These are phyloP conservation scores for Canavalia ensiformis DNA, from an alignment of 306 rosid species.

Conservation along the genomic window DNA sequence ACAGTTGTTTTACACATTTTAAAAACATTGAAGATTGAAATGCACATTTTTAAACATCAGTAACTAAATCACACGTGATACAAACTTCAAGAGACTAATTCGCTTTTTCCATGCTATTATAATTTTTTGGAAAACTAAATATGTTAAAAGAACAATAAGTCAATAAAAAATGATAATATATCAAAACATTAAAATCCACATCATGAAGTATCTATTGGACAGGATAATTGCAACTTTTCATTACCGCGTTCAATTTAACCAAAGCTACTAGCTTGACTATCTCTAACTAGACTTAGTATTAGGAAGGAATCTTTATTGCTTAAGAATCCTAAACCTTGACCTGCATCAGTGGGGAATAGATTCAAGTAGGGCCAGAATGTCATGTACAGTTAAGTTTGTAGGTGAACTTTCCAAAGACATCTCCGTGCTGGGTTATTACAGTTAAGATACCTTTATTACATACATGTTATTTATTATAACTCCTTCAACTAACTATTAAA, in stretches of 20 bases:
- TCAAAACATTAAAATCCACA: neutral
- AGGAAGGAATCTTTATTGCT: too few relatives aligned
- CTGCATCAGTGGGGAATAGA: too few relatives aligned
- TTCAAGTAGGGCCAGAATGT: too few relatives aligned
- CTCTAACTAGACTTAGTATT: neutral
- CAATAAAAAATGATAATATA: conserved; percentile 17
- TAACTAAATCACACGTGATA: neutral
- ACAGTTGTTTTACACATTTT: neutral
- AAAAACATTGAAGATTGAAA: neutral
- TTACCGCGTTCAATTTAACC: neutral
- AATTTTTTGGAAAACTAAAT: neutral
- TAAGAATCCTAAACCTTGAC: too few relatives aligned
- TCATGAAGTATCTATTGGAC: neutral
- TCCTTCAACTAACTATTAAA: too few relatives aligned
- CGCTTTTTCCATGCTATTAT: neutral
- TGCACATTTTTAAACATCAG: neutral
- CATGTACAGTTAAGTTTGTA: too few relatives aligned
- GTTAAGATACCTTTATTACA: too few relatives aligned
- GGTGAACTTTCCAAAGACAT: too few relatives aligned
- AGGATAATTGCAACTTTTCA: conserved; percentile 18
- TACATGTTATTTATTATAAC: too few relatives aligned
- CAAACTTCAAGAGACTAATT: neutral
- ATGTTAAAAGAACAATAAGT: conserved; percentile 16
- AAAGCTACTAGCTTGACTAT: neutral
- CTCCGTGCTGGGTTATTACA: too few relatives aligned